Evolutionary conservation across 805 yeast species (phyloP).

Genomic region (Teunomyces cretensis): DNA sequence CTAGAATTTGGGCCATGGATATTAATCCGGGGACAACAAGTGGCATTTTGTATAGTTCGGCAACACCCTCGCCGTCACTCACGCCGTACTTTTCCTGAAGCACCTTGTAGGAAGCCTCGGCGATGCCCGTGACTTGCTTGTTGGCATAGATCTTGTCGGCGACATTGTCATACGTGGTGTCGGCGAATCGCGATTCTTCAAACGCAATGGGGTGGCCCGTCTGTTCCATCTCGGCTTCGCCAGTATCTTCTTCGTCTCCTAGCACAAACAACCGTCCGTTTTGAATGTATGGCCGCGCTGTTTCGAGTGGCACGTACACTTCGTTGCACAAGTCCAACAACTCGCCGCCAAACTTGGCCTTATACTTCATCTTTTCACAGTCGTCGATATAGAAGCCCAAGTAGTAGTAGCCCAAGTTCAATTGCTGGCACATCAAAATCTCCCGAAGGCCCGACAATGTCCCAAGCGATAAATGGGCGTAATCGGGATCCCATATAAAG

Average conservation of each 20-base stretch:
- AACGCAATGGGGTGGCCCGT: conserved; percentile 13
- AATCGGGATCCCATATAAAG: conserved; percentile 86
- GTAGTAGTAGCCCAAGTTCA: conserved; percentile 58
- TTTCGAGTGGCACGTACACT: conserved; percentile 40
- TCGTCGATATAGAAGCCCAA: conserved; percentile 80
- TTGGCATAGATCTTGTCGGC: conserved; percentile 19
- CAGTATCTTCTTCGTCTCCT: conserved; percentile 13
- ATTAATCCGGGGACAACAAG: conserved; percentile 50
- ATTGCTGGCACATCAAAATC: conserved; percentile 49
- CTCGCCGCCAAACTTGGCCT: conserved; percentile 76
- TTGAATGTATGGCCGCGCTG: conserved; percentile 24
- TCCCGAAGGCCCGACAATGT: conserved; percentile 76
- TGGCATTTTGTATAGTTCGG: conserved; percentile 26
- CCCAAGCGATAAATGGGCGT: conserved; percentile 67
- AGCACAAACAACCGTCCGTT: conserved; percentile 33
- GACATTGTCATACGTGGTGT: conserved; percentile 13
- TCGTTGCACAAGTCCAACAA: conserved; percentile 55
- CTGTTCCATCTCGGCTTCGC: conserved; percentile 14
- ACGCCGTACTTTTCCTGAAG: conserved; percentile 15
- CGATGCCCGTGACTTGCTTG: conserved; percentile 14
- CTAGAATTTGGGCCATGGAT: conserved; percentile 47
- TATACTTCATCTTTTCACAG: conserved; percentile 81
- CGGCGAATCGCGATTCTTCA: conserved; percentile 7
- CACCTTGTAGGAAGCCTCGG: conserved; percentile 14
- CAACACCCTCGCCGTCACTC: neutral